These are phyloP conservation scores for Calonectria hongkongensis DNA, from an alignment of 2,329 filamentous ascomycete genomes.

Conservation along the genomic window DNA sequence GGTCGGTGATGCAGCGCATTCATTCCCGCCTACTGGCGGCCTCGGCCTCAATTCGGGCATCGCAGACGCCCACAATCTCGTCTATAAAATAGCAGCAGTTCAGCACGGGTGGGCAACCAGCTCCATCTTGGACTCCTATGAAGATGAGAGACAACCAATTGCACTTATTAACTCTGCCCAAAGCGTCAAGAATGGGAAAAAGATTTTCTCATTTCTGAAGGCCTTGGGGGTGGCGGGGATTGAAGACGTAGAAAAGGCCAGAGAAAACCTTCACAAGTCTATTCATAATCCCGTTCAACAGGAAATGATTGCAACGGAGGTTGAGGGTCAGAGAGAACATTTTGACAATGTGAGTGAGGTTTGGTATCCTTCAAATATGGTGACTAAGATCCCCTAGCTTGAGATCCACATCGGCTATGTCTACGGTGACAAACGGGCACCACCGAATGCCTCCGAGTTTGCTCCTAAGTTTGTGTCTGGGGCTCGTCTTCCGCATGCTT, in stretches of 20 bases:
- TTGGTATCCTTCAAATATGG: neutral
- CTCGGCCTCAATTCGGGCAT: constrained; percentile 58
- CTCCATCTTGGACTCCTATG: constrained; percentile 60
- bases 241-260: constrained; percentile 52
- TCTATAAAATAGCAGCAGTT: constrained; percentile 62
- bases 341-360: constrained; percentile 59
- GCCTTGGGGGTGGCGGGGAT: constrained; percentile 59
- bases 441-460: constrained; percentile 61
- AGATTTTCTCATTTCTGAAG: constrained; percentile 65
- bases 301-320: constrained; percentile 55
- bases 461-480: constrained; percentile 60
- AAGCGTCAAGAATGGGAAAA: constrained; percentile 65
- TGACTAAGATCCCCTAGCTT: constrained; percentile 43
- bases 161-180: constrained; percentile 63
- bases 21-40: constrained; percentile 59
- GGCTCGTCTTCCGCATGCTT: constrained; percentile 64
- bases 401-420: constrained; percentile 67
- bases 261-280: constrained; percentile 37
- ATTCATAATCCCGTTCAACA: constrained; percentile 55
- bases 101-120: constrained; percentile 56
- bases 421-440: constrained; percentile 59
- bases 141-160: constrained; percentile 61
- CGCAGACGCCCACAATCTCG: constrained; percentile 58
- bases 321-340: constrained; percentile 63
- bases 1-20: constrained; percentile 58